phyloP scores from a whole-genome alignment of 106 monocot species.

The Cymbidium sinense region DNA sequence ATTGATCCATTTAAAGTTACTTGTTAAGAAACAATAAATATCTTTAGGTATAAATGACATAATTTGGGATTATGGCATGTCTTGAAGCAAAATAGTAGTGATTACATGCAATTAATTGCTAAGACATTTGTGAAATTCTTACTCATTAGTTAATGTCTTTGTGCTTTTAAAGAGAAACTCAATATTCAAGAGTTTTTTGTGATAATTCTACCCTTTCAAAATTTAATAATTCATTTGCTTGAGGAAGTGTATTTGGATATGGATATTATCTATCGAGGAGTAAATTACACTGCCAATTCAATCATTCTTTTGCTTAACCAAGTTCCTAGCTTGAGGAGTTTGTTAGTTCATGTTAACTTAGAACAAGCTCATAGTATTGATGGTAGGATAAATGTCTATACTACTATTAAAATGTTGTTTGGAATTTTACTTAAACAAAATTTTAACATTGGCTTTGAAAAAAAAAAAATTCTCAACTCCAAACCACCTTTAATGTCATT shows the following conservation, averaged over 20 bases:
- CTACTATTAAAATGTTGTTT: no score
- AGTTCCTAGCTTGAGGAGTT: no score
- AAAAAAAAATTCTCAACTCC: no score
- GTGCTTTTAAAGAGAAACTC: background rate
- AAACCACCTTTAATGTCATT: no score
- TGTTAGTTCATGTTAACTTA: no score
- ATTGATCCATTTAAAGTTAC: background rate
- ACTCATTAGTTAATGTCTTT: background rate
- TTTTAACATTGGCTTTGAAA: no score
- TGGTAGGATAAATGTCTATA: no score
- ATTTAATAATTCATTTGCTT: background rate
- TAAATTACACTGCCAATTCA: background rate
- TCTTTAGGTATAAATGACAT: background rate
- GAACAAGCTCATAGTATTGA: no score
- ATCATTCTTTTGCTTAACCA: no score
- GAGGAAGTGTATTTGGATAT: background rate
- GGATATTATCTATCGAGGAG: background rate
- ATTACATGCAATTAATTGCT: background rate
- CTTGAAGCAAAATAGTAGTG: background rate
- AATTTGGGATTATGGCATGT: background rate
- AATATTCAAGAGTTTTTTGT: background rate
- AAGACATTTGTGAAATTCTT: background rate
- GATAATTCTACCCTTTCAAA: background rate
- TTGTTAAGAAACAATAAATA: background rate
- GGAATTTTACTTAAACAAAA: no score